phyloP scores from a whole-genome alignment of 1,284 basidiomycete species.

The Entoloma clypeatum region DNA sequence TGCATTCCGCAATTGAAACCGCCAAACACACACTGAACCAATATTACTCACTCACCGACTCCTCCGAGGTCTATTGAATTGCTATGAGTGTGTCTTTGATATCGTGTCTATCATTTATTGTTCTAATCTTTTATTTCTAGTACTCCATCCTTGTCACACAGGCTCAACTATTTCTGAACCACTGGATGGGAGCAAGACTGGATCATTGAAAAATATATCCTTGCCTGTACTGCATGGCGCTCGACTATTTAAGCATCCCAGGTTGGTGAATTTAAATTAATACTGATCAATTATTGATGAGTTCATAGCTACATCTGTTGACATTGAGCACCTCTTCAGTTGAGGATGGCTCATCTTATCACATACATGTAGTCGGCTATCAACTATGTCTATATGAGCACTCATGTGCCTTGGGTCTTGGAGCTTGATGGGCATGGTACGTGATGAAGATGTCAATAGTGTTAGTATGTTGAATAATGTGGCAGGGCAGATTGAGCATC shows the following conservation, averaged over 20 bases:
- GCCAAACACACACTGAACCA: slow-evolving; percentile 13
- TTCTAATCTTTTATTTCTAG: too few species aligned
- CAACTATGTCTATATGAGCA: slow-evolving; percentile 5
- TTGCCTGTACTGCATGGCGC: slow-evolving; percentile 23
- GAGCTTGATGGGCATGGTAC: slow-evolving; percentile 8
- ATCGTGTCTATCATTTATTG: too few species aligned
- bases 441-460: slow-evolving; percentile 7
- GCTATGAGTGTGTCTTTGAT: too few species aligned
- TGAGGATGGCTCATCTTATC: slow-evolving; percentile 11
- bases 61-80: slow-evolving; percentile 16
- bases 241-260: slow-evolving; percentile 25
- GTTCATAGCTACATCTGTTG: slow-evolving; percentile 11
- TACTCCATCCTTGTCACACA: slow-evolving; percentile 24
- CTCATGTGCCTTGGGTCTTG: slow-evolving; percentile 11
- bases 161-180: slow-evolving; percentile 5
- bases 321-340: slow-evolving; percentile 16
- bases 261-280: slow-evolving; percentile 5
- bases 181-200: slow-evolving; percentile 15
- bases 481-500: too few species aligned
- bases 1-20: too few species aligned
- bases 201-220: slow-evolving; percentile 17
- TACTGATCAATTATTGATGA: background rate
- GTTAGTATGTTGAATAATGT: too few species aligned
- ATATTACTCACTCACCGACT: slow-evolving; percentile 13
- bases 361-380: slow-evolving; percentile 12